Evolutionary conservation across 768 basidiomycete genomes (phyloP), one percentile per base, ranked within the genome.

Genomic region (Serendipita sp.): DNA sequence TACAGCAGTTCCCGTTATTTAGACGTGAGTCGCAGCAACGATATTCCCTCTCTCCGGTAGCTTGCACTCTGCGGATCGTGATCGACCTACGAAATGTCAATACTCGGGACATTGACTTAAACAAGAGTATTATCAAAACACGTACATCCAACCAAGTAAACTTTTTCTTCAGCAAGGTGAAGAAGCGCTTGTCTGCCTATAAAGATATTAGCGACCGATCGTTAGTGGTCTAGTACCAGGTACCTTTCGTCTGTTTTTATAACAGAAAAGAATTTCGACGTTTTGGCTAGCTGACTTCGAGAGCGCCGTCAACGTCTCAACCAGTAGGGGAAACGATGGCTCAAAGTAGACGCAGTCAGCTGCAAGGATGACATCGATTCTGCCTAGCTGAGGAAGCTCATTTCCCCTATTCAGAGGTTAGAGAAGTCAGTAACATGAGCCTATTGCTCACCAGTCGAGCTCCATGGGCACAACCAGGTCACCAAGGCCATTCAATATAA

Each of bases 281-380:
- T 72, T 71, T 41, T 71, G 70, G 22, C 77, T 75, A 28, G 69
- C 70, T 0, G 79, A 67, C 0, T 67, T 50, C 2, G 71, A 75
- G 41, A 95, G 79, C 45, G 85, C 80, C 34, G 75, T 77, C 33
- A 97, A 76, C 0, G 92, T 94, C 66, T 84, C 73, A 1, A 93
- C 87, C 0, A 97, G 81, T 13, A 93, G 79, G 5, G 91, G 86
- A 68, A 96, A 97, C 0, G 90, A 84, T 13, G 91, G 90, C 72
- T 96, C 93, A 66, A 90, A 92, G 74, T 97, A 97, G 7, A 97
- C 92, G 67, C 93, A 97, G 69, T 97, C 93, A 0, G 93, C 93
- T 1, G 89, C 90, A 3, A 97, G 79, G 63, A 97, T 79, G 26
- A 95, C 61, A 68, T 89, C 82, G 3, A 84, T 79, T 2, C 69